phyloP scores from a whole-genome alignment of 441 rosid genomes.

The Populus trichocarpa region DNA sequence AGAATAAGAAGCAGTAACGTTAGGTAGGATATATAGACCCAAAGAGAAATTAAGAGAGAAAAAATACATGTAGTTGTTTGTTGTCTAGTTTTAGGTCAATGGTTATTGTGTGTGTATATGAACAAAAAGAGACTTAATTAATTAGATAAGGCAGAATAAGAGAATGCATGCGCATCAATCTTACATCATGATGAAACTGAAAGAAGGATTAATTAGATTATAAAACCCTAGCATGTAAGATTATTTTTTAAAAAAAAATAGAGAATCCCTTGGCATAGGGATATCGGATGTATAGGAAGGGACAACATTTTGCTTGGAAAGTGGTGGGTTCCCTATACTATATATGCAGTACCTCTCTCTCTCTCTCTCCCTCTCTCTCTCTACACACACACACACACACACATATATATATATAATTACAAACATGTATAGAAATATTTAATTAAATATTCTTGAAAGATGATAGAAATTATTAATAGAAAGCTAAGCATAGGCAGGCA shows the following conservation, averaged over 20 bases:
- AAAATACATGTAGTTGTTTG: background rate
- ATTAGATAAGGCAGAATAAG: background rate
- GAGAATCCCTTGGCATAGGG: background rate
- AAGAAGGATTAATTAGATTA: background rate
- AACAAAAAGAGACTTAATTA: background rate
- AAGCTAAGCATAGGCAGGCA: background rate
- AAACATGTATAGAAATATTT: background rate
- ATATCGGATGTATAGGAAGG: background rate
- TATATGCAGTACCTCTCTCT: background rate
- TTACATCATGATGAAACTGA: conserved; percentile 28
- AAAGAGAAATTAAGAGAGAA: background rate
- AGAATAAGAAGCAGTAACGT: background rate
- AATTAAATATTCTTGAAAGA: background rate
- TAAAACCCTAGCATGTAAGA: background rate
- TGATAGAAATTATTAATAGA: background rate
- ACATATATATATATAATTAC: background rate
- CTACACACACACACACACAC: too few relatives aligned
- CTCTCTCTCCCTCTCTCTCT: too few relatives aligned
- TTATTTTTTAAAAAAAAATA: too few relatives aligned
- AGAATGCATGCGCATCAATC: conserved; percentile 25
- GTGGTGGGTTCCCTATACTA: background rate
- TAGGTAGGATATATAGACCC: conserved; percentile 16
- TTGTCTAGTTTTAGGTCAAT: conserved; percentile 11
- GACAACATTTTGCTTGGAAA: conserved; percentile 1
- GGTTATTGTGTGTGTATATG: background rate